phyloP scores from a whole-genome alignment of 1,284 basidiomycete genomes.

The Vanrija pseudolonga region DNA sequence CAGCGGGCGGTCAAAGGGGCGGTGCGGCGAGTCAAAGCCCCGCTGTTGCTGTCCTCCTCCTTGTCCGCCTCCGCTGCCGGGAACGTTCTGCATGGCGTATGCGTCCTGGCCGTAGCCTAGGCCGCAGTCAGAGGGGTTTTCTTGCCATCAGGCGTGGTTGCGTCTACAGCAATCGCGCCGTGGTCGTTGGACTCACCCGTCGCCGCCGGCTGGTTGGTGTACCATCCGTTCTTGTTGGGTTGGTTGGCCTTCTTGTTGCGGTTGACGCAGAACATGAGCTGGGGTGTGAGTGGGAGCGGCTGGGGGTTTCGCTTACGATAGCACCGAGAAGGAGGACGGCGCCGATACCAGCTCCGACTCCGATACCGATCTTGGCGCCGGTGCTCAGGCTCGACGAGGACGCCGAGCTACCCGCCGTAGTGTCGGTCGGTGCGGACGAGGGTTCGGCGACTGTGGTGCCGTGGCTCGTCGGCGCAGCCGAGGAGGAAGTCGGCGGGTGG shows the following conservation, averaged over 20 bases:
- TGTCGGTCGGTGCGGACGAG: constrained; percentile 4
- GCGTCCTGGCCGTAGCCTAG: background rate
- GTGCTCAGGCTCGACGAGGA: constrained; percentile 10
- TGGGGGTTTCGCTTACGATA: constrained; percentile 14
- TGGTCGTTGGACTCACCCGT: background rate
- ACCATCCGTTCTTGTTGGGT: constrained; percentile 12
- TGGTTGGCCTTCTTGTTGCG: constrained; percentile 7
- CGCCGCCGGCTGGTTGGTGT: constrained; percentile 8
- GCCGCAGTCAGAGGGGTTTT: background rate
- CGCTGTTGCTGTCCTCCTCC: background rate
- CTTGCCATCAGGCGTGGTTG: background rate
- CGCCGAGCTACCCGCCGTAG: constrained; percentile 15
- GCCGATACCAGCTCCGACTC: constrained; percentile 35
- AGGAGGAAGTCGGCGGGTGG: background rate
- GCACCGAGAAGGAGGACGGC: constrained; percentile 28
- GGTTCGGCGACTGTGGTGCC: constrained; percentile 1
- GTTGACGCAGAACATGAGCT: constrained; percentile 12
- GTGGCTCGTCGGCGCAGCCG: constrained; percentile 2
- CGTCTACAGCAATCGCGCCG: background rate
- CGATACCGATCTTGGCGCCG: constrained; percentile 40
- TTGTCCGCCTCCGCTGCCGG: background rate
- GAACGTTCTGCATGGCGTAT: background rate
- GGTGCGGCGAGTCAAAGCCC: background rate
- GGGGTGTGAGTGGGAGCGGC: background rate
- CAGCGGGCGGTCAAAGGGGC: background rate